Conservation (phyloP, 2,329 filamentous ascomycete genomes). For the Sarocladium kiliense region DNA sequence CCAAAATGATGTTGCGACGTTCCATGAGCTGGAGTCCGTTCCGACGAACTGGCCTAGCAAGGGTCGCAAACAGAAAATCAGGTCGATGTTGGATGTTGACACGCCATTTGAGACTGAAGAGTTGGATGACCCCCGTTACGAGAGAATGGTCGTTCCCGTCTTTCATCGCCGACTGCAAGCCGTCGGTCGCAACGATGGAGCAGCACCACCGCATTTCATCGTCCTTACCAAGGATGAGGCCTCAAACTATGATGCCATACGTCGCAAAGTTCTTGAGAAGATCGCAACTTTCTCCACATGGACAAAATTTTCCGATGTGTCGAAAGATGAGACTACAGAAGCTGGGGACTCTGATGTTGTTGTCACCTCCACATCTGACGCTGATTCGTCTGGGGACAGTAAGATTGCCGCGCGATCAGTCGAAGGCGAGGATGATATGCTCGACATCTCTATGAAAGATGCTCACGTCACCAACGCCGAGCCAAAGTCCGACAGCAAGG, state of each 20-base stretch:
- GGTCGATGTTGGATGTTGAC: constrained; percentile 46
- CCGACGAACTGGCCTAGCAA: constrained; percentile 74
- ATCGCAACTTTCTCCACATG: constrained; percentile 72
- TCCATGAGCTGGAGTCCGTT: constrained; percentile 68
- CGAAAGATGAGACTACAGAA: constrained; percentile 40
- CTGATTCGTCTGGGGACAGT: constrained; percentile 61
- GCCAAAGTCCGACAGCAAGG: constrained; percentile 12
- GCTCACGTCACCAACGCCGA: constrained; percentile 28
- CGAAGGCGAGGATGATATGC: constrained; percentile 83
- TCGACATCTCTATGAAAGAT: constrained; percentile 84
- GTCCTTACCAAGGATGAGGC: constrained; percentile 69
- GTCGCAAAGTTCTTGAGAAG: constrained; percentile 73
- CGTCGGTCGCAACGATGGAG: constrained; percentile 25
- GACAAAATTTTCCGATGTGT: constrained; percentile 52
- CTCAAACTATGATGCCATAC: constrained; percentile 61
- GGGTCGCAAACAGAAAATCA: constrained; percentile 36
- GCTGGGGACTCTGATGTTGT: constrained; percentile 64
- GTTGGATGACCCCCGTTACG: constrained; percentile 58
- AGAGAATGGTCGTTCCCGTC: constrained; percentile 65
- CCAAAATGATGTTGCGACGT: constrained; percentile 60
- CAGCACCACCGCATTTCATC: constrained; percentile 62
- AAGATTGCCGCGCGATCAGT: constrained; percentile 74
- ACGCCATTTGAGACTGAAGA: constrained; percentile 39
- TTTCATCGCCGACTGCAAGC: constrained; percentile 50
- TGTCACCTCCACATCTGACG: constrained; percentile 57